Conservation (phyloP, 805 yeast genomes). For the Lachancea dasiensis region DNA sequence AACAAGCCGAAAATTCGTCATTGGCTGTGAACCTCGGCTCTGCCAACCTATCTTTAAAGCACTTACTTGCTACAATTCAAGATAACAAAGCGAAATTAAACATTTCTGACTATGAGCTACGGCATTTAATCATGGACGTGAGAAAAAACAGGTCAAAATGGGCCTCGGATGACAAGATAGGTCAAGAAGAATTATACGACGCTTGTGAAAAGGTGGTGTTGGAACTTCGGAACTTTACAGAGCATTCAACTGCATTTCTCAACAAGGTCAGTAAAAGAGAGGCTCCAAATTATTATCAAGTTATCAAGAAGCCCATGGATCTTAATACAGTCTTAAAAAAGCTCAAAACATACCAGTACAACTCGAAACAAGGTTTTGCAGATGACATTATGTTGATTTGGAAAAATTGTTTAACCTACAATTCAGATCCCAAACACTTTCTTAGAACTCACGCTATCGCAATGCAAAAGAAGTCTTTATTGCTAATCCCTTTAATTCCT, state of each 20-base stretch:
- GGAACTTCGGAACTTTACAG: constrained; percentile 87
- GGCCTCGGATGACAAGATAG: constrained; percentile 93
- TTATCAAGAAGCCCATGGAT: constrained; percentile 95
- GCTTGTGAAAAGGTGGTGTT: constrained; percentile 93
- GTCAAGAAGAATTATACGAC: constrained; percentile 96
- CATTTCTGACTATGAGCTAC: constrained; percentile 75
- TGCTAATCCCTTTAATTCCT: constrained; percentile 79
- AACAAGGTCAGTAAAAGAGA: constrained; percentile 96
- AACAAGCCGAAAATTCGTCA: constrained; percentile 17
- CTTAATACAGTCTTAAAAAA: constrained; percentile 90
- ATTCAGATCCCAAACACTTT: constrained; percentile 91
- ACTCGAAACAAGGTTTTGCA: constrained; percentile 83
- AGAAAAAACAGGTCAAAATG: constrained; percentile 93
- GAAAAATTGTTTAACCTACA: constrained; percentile 89
- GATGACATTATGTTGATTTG: constrained; percentile 92
- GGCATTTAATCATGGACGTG: constrained; percentile 84
- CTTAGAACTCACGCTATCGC: constrained; percentile 88
- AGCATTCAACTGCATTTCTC: constrained; percentile 92
- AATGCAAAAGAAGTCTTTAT: constrained; percentile 84
- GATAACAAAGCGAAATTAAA: constrained; percentile 67
- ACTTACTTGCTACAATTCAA: constrained; percentile 73
- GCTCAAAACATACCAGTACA: constrained; percentile 73
- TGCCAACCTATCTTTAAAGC: constrained; percentile 71
- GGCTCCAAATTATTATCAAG: constrained; percentile 91
- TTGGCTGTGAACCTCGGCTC: constrained; percentile 54